phyloP scores from a whole-genome alignment of 2,329 filamentous ascomycete species.

The Ilyonectria sp. region DNA sequence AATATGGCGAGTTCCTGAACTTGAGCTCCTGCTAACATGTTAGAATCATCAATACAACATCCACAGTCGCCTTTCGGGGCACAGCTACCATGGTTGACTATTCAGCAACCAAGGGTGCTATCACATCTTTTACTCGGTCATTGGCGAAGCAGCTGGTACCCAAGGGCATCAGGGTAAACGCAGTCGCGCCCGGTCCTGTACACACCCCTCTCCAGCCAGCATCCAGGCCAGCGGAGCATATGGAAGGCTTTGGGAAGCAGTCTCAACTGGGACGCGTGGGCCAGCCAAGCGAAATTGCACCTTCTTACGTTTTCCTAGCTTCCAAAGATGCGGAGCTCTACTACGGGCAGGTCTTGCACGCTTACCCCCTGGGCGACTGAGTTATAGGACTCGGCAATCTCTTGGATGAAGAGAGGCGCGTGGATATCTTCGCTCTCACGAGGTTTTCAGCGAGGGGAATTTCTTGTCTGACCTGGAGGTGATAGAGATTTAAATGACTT shows the following conservation, averaged over 20 bases:
- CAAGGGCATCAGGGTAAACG: constrained; percentile 71
- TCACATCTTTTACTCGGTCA: constrained; percentile 68
- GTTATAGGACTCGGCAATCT: not conserved
- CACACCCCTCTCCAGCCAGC: constrained; percentile 62
- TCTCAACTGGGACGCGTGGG: constrained; percentile 56
- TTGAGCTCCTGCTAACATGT: not conserved
- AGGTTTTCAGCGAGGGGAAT: too few relatives aligned
- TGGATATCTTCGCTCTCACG: too few relatives aligned
- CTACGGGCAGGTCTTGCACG: constrained; percentile 57
- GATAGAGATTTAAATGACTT: too few relatives aligned
- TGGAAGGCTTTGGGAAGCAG: constrained; percentile 60
- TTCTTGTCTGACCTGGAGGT: too few relatives aligned
- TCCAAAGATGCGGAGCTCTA: constrained; percentile 57
- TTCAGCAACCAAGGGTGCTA: constrained; percentile 70
- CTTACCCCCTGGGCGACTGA: constrained; percentile 58
- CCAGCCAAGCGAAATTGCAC: constrained; percentile 62
- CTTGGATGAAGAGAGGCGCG: not conserved
- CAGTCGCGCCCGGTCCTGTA: constrained; percentile 60
- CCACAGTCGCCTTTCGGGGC: constrained; percentile 68
- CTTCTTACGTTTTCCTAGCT: constrained; percentile 58
- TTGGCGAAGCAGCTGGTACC: constrained; percentile 67
- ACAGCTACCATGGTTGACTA: constrained; percentile 68
- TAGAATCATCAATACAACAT: constrained; percentile 71
- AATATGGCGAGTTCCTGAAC: not conserved
- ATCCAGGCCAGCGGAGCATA: constrained; percentile 59